phyloP scores from a whole-genome alignment of 2,329 filamentous ascomycete species.

The Bipolaris gigantea region DNA sequence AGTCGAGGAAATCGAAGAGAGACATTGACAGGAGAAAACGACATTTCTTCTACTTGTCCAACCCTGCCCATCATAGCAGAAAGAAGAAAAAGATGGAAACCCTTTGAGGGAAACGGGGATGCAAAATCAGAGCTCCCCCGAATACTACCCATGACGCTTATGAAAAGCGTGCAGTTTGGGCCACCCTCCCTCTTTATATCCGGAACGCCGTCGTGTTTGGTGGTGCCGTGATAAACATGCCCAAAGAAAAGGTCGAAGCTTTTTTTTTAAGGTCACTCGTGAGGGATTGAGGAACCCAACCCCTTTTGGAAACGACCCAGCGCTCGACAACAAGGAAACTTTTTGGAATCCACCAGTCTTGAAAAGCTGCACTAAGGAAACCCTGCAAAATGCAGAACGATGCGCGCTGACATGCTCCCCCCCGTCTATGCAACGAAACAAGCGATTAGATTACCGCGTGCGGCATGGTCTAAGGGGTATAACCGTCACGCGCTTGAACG shows the following conservation, averaged over 20 bases:
- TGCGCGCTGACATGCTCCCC: conserved; percentile 45
- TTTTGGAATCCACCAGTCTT: conserved; percentile 30
- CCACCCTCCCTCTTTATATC: conserved; percentile 21
- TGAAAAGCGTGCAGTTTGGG: conserved; percentile 25
- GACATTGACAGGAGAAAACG: conserved; percentile 11
- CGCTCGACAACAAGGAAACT: conserved; percentile 31
- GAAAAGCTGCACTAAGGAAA: conserved; percentile 21
- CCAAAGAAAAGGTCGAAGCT: conserved; percentile 17
- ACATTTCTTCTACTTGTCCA: conserved; percentile 12
- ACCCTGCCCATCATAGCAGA: conserved; percentile 4
- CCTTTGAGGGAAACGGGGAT: conserved; percentile 13
- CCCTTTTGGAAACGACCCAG: conserved; percentile 16
- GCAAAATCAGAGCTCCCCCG: conserved; percentile 17
- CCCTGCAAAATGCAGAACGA: conserved; percentile 44
- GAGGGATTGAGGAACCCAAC: conserved; percentile 20
- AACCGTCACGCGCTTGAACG: conserved; percentile 39
- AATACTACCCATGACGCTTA: conserved; percentile 24
- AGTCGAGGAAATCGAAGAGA: conserved; percentile 5
- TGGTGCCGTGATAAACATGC: conserved; percentile 14
- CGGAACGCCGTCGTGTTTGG: conserved; percentile 33
- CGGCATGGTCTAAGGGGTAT: conserved; percentile 43
- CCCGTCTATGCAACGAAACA: conserved; percentile 46
- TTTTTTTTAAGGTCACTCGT: conserved; percentile 8
- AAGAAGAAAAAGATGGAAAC: conserved; percentile 21
- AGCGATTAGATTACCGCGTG: conserved; percentile 46